Conservation (phyloP, 2,329 filamentous ascomycete species). For the Fusarium fujikuroi region DNA sequence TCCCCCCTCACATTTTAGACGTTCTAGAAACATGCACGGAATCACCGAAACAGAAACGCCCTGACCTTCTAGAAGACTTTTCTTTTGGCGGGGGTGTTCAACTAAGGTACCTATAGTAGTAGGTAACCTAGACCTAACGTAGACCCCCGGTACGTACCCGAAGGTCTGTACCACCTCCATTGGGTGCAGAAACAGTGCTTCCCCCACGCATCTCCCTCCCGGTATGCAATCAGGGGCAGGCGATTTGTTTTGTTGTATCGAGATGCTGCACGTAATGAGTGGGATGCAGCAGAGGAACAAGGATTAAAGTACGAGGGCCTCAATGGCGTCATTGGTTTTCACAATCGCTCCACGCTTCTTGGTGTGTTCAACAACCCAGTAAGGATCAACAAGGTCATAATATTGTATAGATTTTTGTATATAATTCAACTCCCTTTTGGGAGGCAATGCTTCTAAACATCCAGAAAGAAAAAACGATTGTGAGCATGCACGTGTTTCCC, state of each 20-base stretch:
- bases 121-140: not conserved
- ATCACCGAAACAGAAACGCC: slow-evolving; percentile 11
- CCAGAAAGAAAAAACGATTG: slow-evolving; percentile 22
- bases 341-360: not conserved
- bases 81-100: not conserved
- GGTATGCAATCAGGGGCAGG: slow-evolving; percentile 6
- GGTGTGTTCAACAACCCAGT: not conserved
- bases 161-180: not conserved
- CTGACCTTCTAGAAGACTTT: slow-evolving; percentile 16
- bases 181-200: not conserved
- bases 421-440: slow-evolving; percentile 3
- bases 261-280: slow-evolving; percentile 23
- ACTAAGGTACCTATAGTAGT: no score
- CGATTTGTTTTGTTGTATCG: slow-evolving; percentile 3
- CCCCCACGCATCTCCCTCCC: not conserved
- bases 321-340: slow-evolving; percentile 15
- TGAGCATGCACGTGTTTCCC: slow-evolving; percentile 25
- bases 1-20: not conserved
- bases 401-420: slow-evolving; percentile 14
- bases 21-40: slow-evolving; percentile 20
- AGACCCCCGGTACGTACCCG: not conserved
- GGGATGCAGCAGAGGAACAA: slow-evolving; percentile 13
- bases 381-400: not conserved
- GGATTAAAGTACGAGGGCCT: not conserved
- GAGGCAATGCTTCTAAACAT: slow-evolving; percentile 20